phyloP scores from a whole-genome alignment of 257 asterid species.

The Echium plantagineum region DNA sequence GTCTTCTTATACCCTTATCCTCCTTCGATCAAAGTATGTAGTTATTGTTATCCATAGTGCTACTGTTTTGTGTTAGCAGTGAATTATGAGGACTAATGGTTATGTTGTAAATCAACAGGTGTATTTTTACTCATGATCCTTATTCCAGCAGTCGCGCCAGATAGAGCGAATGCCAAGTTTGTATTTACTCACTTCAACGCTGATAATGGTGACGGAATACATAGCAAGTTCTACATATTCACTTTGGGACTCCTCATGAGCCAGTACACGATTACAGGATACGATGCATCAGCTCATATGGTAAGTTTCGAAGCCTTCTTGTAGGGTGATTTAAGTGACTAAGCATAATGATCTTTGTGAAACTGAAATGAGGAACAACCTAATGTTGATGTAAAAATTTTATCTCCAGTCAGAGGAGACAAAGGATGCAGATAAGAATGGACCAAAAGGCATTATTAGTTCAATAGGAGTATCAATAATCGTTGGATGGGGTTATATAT shows the following conservation, averaged over 20 bases:
- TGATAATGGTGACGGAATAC: slow-evolving; percentile 62
- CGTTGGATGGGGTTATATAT: slow-evolving; percentile 87
- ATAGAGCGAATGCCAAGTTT: slow-evolving; percentile 63
- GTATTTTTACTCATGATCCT: slow-evolving; percentile 90
- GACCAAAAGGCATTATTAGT: slow-evolving; percentile 92
- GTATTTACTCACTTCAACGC: slow-evolving; percentile 79
- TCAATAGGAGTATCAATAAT: slow-evolving; percentile 79
- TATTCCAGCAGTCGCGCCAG: slow-evolving; percentile 74
- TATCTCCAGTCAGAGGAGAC: slow-evolving; percentile 84
- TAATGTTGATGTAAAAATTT: neutral
- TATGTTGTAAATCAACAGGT: slow-evolving; percentile 32
- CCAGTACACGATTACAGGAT: slow-evolving; percentile 78
- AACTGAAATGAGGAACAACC: neutral
- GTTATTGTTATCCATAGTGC: neutral
- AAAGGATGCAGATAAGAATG: slow-evolving; percentile 73
- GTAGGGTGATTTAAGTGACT: neutral
- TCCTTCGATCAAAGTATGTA: too few species aligned
- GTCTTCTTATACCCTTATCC: too few species aligned
- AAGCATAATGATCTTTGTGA: neutral
- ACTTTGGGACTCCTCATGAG: slow-evolving; percentile 90
- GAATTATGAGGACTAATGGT: neutral
- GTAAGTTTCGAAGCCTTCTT: slow-evolving; percentile 25
- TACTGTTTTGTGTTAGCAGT: neutral
- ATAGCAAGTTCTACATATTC: slow-evolving; percentile 58
- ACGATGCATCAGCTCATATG: slow-evolving; percentile 97